phyloP scores from a whole-genome alignment of 2,329 filamentous ascomycete species.

The Ceratocystis lukuohia region DNA sequence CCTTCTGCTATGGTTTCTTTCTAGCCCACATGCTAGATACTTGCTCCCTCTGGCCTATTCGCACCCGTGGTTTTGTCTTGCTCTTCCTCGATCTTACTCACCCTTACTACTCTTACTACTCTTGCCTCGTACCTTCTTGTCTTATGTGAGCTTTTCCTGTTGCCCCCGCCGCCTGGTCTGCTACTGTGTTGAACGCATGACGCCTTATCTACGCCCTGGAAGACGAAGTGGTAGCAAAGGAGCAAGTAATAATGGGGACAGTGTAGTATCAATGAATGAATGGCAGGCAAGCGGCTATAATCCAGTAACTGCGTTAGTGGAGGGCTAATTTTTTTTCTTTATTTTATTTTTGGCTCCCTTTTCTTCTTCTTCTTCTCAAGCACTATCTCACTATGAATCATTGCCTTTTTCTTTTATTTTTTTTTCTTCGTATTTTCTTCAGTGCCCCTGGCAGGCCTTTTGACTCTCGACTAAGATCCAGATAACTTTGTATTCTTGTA shows the following conservation, averaged over 20 bases:
- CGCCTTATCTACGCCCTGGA: conserved; percentile 5
- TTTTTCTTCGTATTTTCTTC: background rate
- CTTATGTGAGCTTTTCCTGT: background rate
- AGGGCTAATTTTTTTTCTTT: background rate
- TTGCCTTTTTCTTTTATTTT: background rate
- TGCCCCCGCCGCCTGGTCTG: background rate
- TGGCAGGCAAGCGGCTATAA: background rate
- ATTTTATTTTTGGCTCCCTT: background rate
- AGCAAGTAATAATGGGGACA: background rate
- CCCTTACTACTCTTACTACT: background rate
- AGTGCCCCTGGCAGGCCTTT: conserved; percentile 4
- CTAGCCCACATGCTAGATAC: background rate
- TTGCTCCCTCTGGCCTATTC: background rate
- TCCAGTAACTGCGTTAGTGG: background rate
- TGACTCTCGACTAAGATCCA: background rate
- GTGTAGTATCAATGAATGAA: background rate
- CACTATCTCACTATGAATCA: background rate
- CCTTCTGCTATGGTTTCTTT: background rate
- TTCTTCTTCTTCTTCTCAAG: background rate
- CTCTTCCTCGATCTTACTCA: background rate
- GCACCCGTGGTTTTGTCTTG: background rate
- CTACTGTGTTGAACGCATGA: background rate
- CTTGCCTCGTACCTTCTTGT: background rate
- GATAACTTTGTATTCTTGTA: too few relatives aligned
- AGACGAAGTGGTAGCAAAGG: background rate